Percentiles rank a stretch among this genome's conserved stretches.
These are phyloP conservation scores for Zangia roseola DNA, from an alignment of 768 basidiomycete genomes.

Conservation along the genomic window DNA sequence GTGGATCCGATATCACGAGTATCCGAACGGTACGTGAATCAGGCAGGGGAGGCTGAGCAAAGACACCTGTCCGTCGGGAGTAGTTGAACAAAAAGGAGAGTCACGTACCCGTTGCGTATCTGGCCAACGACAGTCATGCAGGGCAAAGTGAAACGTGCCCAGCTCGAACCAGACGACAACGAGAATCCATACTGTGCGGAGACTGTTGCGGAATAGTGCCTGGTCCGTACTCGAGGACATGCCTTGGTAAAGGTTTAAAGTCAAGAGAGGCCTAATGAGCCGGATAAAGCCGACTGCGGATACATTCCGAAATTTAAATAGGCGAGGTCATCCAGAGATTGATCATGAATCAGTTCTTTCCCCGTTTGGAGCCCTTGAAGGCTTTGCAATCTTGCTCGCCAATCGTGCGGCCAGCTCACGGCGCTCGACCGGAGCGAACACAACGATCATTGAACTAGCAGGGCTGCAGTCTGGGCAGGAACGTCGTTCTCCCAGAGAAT, in stretches of 20 bases:
- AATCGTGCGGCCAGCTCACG: too few relatives aligned
- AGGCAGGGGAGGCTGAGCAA: constrained; percentile 18
- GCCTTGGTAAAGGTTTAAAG: background rate
- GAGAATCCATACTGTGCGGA: constrained; percentile 61
- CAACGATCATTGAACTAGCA: too few relatives aligned
- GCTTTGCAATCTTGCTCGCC: background rate
- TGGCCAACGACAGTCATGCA: constrained; percentile 60
- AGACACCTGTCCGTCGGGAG: background rate
- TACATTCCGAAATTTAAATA: too few relatives aligned
- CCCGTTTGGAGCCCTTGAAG: too few relatives aligned
- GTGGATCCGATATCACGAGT: constrained; percentile 86
- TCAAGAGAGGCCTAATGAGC: too few relatives aligned
- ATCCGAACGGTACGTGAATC: constrained; percentile 30
- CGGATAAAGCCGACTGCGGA: constrained; percentile 8
- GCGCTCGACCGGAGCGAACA: too few relatives aligned
- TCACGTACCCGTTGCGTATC: constrained; percentile 36
- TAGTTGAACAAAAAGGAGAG: background rate
- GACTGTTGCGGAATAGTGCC: constrained; percentile 28
- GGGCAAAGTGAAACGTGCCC: constrained; percentile 49
- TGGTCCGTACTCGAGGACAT: constrained; percentile 8
- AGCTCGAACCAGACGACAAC: constrained; percentile 72
- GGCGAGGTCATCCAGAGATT: too few relatives aligned
- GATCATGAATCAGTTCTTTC: too few relatives aligned
- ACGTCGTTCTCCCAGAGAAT: background rate
- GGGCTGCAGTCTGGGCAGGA: too few relatives aligned